Percentiles rank a stretch among this genome's conserved stretches.
phyloP scores from a whole-genome alignment of 225 moss, liverwort and hornwort species.

The Neckera pumila region DNA sequence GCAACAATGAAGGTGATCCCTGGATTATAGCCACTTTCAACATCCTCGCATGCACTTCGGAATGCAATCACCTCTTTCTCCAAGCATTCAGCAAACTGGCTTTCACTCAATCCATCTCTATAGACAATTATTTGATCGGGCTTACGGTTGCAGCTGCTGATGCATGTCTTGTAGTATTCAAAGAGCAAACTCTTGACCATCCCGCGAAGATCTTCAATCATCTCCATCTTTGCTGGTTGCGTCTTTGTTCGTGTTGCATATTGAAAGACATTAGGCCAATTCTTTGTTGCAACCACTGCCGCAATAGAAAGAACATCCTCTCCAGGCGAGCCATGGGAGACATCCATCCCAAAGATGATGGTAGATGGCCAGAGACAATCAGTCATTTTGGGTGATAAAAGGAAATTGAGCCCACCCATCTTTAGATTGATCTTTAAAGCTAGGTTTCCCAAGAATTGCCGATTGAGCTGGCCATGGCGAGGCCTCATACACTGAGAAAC shows the following conservation, averaged over 20 bases:
- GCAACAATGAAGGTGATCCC: conserved; percentile 66
- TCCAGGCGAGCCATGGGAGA: conserved; percentile 72
- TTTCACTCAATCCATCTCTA: conserved; percentile 76
- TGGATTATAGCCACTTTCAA: conserved; percentile 30
- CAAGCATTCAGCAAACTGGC: conserved; percentile 75
- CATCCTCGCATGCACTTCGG: conserved; percentile 26
- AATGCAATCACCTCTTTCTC: conserved; percentile 63
- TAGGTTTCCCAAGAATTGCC: conserved; percentile 71
- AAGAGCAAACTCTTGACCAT: conserved; percentile 67
- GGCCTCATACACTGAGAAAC: conserved; percentile 68
- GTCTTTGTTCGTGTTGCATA: conserved; percentile 50
- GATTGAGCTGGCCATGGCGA: conserved; percentile 29
- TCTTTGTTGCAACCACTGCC: conserved; percentile 74
- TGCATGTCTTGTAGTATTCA: conserved; percentile 39
- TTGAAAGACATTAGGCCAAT: conserved; percentile 74
- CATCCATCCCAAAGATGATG: conserved; percentile 81
- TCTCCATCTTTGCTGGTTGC: conserved; percentile 65
- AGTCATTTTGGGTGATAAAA: conserved; percentile 6
- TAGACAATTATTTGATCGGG: conserved; percentile 64
- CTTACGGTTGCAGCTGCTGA: not conserved
- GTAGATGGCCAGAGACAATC: conserved; percentile 26
- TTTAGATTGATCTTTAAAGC: conserved; percentile 83
- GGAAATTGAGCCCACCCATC: conserved; percentile 49
- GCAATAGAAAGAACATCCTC: conserved; percentile 79
- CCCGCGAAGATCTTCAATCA: conserved; percentile 67